phyloP scores from a whole-genome alignment of 768 basidiomycete genomes.

The Mycena vitilis region DNA sequence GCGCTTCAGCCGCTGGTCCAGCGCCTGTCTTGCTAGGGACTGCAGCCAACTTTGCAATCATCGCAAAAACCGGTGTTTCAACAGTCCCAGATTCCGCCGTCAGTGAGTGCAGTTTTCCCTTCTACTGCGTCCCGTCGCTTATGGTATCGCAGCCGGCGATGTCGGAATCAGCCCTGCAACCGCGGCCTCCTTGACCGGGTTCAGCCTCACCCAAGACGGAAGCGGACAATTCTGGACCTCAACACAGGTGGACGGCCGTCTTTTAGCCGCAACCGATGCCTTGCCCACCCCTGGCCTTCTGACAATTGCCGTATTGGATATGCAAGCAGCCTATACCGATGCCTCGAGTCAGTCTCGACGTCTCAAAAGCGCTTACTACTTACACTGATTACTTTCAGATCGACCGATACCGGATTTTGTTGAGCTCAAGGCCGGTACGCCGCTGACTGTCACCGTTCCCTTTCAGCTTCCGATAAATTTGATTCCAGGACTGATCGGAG shows the following conservation, averaged over 20 bases:
- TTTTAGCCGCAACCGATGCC: background rate
- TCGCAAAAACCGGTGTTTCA: background rate
- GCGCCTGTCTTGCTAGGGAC: background rate
- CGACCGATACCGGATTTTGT: constrained; percentile 5
- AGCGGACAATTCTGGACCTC: constrained; percentile 14
- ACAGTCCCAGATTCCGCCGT: background rate
- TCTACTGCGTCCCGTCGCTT: background rate
- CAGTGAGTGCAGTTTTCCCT: background rate
- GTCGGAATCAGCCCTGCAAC: constrained; percentile 6
- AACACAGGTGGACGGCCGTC: background rate
- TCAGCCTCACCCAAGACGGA: constrained; percentile 12
- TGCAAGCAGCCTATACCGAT: constrained; percentile 16
- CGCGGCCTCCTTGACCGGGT: background rate
- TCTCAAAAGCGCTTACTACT: background rate
- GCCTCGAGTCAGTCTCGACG: background rate
- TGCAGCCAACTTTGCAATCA: background rate
- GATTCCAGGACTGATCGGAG: background rate
- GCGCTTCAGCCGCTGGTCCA: background rate
- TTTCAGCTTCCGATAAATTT: background rate
- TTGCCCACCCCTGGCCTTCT: constrained; percentile 2
- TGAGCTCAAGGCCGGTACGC: constrained; percentile 1
- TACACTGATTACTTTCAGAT: background rate
- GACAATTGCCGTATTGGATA: background rate
- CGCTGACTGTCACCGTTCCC: background rate
- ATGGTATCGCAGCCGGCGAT: background rate